Evolutionary conservation across 1,284 basidiomycete genomes (phyloP).

Genomic region (Irpex sp.): DNA sequence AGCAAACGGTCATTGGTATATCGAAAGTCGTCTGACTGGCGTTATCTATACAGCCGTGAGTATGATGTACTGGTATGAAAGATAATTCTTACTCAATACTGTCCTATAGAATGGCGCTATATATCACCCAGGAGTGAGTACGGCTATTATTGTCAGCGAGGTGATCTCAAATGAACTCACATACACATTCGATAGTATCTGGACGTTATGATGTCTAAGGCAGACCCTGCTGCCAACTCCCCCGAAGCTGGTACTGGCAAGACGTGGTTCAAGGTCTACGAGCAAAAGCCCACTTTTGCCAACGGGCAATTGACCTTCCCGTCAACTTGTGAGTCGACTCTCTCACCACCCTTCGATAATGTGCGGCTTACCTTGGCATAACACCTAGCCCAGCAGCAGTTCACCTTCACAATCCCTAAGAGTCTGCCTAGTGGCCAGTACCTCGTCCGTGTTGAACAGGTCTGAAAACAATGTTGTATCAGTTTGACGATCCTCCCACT

Average conservation of each 20-base stretch:
- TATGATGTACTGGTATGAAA: background rate
- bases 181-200: slow-evolving; percentile 26
- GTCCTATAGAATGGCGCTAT: slow-evolving; percentile 18
- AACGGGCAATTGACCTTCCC: slow-evolving; percentile 31
- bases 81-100: background rate
- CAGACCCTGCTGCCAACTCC: slow-evolving; percentile 38
- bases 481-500: slow-evolving; percentile 30
- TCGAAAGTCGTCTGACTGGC: background rate
- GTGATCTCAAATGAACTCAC: background rate
- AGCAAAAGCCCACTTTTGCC: slow-evolving; percentile 33
- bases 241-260: slow-evolving; percentile 36
- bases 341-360: slow-evolving; percentile 12
- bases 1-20: slow-evolving; percentile 12
- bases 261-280: slow-evolving; percentile 50
- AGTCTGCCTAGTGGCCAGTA: slow-evolving; percentile 27
- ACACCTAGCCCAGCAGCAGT: slow-evolving; percentile 11
- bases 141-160: background rate
- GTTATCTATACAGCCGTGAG: slow-evolving; percentile 9
- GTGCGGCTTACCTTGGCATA: background rate
- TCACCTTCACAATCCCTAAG: slow-evolving; percentile 37
- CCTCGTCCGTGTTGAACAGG: slow-evolving; percentile 26
- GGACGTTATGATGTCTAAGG: slow-evolving; percentile 40
- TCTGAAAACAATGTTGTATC: slow-evolving; percentile 6
- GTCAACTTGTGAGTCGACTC: slow-evolving; percentile 25
- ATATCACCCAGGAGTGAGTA: slow-evolving; percentile 37